A percentile compares a stretch with the other conserved stretches of the same genome.
phyloP scores from a whole-genome alignment of 208 protist genomes.

The Acanthamoeba triangularis region DNA sequence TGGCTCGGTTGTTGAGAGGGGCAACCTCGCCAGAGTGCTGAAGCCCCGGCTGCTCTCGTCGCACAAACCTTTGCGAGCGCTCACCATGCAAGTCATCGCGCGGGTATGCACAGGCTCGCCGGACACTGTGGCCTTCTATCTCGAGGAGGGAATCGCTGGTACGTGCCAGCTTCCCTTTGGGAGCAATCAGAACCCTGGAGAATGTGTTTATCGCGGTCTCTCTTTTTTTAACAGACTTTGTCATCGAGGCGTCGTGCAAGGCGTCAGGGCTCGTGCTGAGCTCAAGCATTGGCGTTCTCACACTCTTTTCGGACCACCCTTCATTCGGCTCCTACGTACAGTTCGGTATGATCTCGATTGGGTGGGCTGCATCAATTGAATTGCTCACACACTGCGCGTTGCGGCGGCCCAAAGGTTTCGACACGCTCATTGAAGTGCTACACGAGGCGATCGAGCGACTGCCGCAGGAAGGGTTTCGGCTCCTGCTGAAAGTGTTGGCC shows the following conservation, averaged over 20 bases:
- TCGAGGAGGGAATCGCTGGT: not conserved
- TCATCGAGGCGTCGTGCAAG: not conserved
- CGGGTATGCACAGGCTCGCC: not conserved
- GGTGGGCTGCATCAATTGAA: not conserved
- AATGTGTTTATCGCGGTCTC: too few relatives aligned
- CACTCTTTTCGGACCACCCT: not conserved
- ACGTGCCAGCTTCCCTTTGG: not conserved
- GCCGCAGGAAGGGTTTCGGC: not conserved
- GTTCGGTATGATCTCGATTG: not conserved
- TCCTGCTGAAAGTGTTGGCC: not conserved
- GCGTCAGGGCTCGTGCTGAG: not conserved
- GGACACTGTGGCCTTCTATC: not conserved
- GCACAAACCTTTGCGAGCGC: not conserved
- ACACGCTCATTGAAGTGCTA: not conserved
- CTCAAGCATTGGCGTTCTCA: not conserved
- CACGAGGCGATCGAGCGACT: not conserved
- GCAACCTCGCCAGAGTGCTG: not conserved
- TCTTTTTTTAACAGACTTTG: not conserved
- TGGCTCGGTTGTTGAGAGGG: not conserved
- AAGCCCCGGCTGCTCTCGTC: not conserved
- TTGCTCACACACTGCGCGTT: too few relatives aligned
- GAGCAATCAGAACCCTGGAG: not conserved
- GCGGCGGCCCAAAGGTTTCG: not conserved
- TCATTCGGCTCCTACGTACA: not conserved
- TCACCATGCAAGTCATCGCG: not conserved